A percentile compares a stretch with the other conserved stretches of the same genome.
These are phyloP conservation scores for Beauveria bassiana DNA, from an alignment of 2,329 filamentous ascomycete species.

Conservation along the genomic window DNA sequence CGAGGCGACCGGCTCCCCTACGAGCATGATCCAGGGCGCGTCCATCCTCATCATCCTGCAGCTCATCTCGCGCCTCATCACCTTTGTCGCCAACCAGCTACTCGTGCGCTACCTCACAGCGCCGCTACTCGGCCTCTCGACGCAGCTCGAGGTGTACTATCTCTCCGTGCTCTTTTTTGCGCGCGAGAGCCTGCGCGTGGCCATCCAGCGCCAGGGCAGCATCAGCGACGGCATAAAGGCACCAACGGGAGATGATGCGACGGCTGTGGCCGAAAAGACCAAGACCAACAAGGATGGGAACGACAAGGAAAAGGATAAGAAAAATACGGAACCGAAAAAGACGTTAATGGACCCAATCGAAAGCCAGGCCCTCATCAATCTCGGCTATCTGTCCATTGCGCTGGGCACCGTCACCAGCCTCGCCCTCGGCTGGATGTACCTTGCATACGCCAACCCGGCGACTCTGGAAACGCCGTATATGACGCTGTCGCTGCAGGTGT, in stretches of 20 bases:
- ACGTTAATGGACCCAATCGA: slow-evolving; percentile 20
- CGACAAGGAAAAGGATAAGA: neutral
- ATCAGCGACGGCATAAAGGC: slow-evolving; percentile 5
- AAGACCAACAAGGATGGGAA: neutral
- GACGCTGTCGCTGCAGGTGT: slow-evolving; percentile 41
- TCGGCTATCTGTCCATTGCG: slow-evolving; percentile 70
- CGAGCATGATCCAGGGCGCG: slow-evolving; percentile 57
- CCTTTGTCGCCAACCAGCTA: slow-evolving; percentile 86
- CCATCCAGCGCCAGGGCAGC: slow-evolving; percentile 67
- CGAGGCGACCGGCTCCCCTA: neutral
- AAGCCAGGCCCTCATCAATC: slow-evolving; percentile 75
- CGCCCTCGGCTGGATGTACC: slow-evolving; percentile 60
- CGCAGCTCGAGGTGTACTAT: slow-evolving; percentile 88
- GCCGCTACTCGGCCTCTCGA: slow-evolving; percentile 72
- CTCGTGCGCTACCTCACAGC: slow-evolving; percentile 84
- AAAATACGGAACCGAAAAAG: slow-evolving; percentile 9
- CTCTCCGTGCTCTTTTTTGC: slow-evolving; percentile 93
- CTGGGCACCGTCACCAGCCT: slow-evolving; percentile 60
- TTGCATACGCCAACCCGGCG: slow-evolving; percentile 39
- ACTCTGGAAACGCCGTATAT: slow-evolving; percentile 58
- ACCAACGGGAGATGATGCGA: neutral
- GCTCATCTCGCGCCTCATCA: slow-evolving; percentile 76
- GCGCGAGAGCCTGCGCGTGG: slow-evolving; percentile 83
- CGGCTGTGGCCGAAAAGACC: neutral
- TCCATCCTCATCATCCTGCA: slow-evolving; percentile 84